Evolutionary conservation across 805 yeast genomes (phyloP), one percentile per base, ranked within the genome.

Genomic region (Saccharomycopsis vini): DNA sequence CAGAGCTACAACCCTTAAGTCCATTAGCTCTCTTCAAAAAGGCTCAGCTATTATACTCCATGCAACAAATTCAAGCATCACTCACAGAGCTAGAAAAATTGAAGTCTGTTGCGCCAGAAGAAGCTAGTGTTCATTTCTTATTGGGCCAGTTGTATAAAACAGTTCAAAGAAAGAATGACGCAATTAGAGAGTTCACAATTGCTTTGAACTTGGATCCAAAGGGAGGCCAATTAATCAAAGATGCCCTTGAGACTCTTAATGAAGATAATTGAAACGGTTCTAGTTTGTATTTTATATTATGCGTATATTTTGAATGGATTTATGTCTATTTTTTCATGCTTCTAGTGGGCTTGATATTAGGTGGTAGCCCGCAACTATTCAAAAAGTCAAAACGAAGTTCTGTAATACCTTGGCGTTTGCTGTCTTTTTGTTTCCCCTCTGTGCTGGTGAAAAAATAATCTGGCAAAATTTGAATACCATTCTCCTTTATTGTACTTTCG

Each of bases 201-300:
- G 97, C 98, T 1, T 68, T 87, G 62, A 85, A 86, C 56, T 68
- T 90, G 50, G 97, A 90, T 61, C 97, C 97, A 5, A 87, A 88
- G 57, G 95, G 95, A 0, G 77, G 82, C 39, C 94, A 85, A 58
- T 66, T 88, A 45, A 84, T 89, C 15, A 73, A 84, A 50, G 95
- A 85, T 47, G 95, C 95, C 0, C 69, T 89, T 63, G 95, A 85
- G 54, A 67, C 58, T 41, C 47, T 66, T 34, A 47, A 51, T 42
- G 51, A 50, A 22, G n/a, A 9, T 26, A 26, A 9, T 26, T 26
- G 12, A 7, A 26, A 26, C 29, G 12, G 29, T 26, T 7, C 7
- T 26, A 26, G 29, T 26, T 26, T 26, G 10, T 12, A n/a, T n/a
- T n/a, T n/a, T n/a, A n/a, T n/a, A n/a, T n/a, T 26, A 26, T 7